Conservation (phyloP, 768 basidiomycete genomes). For the Pleurotus platypus region DNA sequence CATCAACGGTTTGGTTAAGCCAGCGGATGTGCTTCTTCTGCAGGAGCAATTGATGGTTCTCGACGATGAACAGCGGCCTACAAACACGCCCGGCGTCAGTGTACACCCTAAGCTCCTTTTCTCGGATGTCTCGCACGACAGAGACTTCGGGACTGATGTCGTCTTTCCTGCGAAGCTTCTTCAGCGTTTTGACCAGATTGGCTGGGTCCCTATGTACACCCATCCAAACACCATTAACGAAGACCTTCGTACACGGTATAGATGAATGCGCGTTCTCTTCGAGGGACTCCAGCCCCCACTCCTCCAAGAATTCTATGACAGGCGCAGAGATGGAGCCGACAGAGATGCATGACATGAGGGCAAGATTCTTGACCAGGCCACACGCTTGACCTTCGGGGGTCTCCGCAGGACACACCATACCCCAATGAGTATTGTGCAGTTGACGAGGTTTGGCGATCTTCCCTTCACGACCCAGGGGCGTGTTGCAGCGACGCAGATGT, state of each 20-base stretch:
- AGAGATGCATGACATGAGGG: slow-evolving; percentile 96
- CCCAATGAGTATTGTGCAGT: slow-evolving; percentile 99
- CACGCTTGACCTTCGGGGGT: slow-evolving; percentile 99
- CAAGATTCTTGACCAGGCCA: slow-evolving; percentile 97
- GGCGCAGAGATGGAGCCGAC: slow-evolving; percentile 95
- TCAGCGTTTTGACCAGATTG: slow-evolving; percentile 89
- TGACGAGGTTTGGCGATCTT: slow-evolving; percentile 99
- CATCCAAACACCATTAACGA: slow-evolving; percentile 99
- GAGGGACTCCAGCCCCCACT: slow-evolving; percentile 95
- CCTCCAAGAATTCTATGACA: slow-evolving; percentile 96
- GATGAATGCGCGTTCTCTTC: slow-evolving; percentile 89
- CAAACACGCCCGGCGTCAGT: slow-evolving; percentile 97
- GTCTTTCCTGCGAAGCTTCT: slow-evolving; percentile 87
- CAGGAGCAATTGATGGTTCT: slow-evolving; percentile 80
- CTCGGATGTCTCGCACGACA: slow-evolving; percentile 95
- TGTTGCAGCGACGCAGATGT: slow-evolving; percentile 96
- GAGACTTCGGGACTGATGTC: slow-evolving; percentile 96
- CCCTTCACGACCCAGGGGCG: slow-evolving; percentile 95
- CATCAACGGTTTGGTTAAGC: slow-evolving; percentile 54
- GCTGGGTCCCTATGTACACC: slow-evolving; percentile 95
- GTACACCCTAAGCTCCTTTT: slow-evolving; percentile 89
- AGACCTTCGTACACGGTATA: slow-evolving; percentile 89
- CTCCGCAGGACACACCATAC: slow-evolving; percentile 99
- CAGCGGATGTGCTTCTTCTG: slow-evolving; percentile 82
- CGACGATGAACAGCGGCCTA: slow-evolving; percentile 95